Evolutionary conservation across 2,329 filamentous ascomycete species (phyloP).

Genomic region (Aureobasidium sp.): DNA sequence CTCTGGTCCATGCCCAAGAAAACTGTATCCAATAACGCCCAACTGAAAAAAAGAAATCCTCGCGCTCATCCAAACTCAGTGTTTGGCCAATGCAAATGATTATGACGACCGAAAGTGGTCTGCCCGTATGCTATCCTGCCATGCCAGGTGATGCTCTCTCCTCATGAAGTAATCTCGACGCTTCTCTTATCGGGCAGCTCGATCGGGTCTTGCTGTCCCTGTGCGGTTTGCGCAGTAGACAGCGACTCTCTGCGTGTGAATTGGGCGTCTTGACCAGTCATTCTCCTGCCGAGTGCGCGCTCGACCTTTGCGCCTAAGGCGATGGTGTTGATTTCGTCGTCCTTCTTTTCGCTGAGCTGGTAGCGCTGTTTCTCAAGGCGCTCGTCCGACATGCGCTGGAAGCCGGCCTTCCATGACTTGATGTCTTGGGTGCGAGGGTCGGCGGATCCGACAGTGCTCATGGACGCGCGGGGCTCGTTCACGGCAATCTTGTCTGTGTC

Average conservation of each 20-base stretch:
- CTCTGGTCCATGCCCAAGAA: neutral
- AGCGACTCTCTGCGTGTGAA: constrained; percentile 52
- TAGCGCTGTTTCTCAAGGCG: constrained; percentile 77
- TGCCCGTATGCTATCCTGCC: neutral
- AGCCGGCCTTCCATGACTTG: constrained; percentile 68
- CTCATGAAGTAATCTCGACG: constrained; percentile 8
- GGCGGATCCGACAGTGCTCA: constrained; percentile 23
- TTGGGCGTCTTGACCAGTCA: constrained; percentile 83
- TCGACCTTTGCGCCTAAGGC: constrained; percentile 87
- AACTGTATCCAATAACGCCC: neutral
- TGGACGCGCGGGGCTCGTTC: constrained; percentile 21
- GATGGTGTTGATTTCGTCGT: constrained; percentile 73
- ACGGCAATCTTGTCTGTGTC: constrained; percentile 25
- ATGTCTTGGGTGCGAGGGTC: constrained; percentile 57
- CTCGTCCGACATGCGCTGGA: constrained; percentile 86
- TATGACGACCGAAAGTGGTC: neutral
- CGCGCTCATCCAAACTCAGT: neutral
- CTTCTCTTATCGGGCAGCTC: constrained; percentile 15
- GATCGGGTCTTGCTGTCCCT: constrained; percentile 22
- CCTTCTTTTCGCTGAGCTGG: constrained; percentile 70
- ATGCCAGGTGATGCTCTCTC: neutral
- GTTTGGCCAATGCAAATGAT: neutral
- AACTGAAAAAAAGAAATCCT: neutral
- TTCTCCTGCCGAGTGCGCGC: constrained; percentile 74
- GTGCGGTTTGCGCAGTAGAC: constrained; percentile 21